Evolutionary conservation across 176 grass and related monocot genomes (phyloP).

Genomic region (Zea luxurians): DNA sequence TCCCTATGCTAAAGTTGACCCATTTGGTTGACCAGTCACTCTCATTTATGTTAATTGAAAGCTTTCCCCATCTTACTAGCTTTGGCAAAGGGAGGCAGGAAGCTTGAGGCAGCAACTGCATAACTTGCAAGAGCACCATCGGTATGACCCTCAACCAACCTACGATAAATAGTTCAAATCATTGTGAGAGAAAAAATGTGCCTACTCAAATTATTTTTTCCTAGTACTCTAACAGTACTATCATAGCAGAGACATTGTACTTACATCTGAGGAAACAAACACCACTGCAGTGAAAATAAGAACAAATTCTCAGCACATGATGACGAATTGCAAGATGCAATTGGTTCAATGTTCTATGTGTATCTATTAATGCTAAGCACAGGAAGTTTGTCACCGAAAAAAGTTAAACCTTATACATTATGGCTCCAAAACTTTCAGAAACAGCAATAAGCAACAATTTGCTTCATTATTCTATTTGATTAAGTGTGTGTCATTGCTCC

Average conservation of each 20-base stretch:
- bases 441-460: not conserved
- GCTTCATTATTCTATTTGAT: not conserved
- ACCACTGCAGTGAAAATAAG: not conserved
- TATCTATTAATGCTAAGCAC: not conserved
- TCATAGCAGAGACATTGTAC: not conserved
- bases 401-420: not conserved
- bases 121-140: slow-evolving; percentile 63
- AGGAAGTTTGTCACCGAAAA: not conserved
- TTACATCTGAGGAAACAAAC: not conserved
- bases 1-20: not conserved
- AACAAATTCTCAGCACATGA: not conserved
- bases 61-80: slow-evolving; percentile 38
- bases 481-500: not conserved
- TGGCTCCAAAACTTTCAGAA: not conserved
- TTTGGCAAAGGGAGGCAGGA: slow-evolving; percentile 62
- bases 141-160: slow-evolving; percentile 48
- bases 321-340: not conserved
- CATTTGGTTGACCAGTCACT: not conserved
- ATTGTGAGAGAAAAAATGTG: not conserved
- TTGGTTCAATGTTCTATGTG: not conserved
- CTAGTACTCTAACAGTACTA: slow-evolving; percentile 3
- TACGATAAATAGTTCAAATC: slow-evolving; percentile 12
- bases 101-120: slow-evolving; percentile 66
- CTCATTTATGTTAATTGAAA: not conserved
- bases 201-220: not conserved